Evolutionary conservation across 345 rosid genomes (phyloP).

Genomic region (Combretum micranthum): DNA sequence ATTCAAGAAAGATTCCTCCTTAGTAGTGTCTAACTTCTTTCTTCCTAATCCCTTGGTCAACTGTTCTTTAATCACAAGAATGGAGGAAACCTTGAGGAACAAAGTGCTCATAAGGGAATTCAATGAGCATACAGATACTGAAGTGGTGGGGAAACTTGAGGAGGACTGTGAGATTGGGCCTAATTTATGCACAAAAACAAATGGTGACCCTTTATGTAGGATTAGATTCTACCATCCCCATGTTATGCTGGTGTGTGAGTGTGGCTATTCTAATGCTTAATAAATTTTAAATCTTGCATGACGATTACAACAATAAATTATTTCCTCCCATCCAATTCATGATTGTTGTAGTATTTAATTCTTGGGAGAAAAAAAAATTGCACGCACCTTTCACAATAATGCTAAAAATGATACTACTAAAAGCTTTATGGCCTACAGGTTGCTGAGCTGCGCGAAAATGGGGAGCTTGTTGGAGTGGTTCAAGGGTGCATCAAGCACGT

Average conservation of each 20-base stretch:
- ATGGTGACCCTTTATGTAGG: conserved; percentile 41
- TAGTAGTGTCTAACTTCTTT: too few relatives aligned
- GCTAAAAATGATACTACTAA: too few relatives aligned
- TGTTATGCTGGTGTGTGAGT: conserved; percentile 46
- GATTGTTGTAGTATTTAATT: too few relatives aligned
- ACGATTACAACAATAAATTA: background rate
- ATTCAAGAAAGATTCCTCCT: too few relatives aligned
- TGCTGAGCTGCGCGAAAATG: conserved; percentile 40
- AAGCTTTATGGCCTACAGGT: conserved; percentile 30
- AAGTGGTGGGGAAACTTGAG: conserved; percentile 54
- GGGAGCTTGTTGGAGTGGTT: conserved; percentile 55
- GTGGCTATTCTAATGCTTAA: background rate
- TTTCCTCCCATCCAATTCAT: background rate
- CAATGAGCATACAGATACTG: conserved; percentile 28
- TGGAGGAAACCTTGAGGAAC: conserved; percentile 23
- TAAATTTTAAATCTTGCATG: too few relatives aligned
- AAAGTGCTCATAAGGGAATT: conserved; percentile 36
- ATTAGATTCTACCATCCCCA: conserved; percentile 44
- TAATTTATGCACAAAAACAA: conserved; percentile 32
- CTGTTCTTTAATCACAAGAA: background rate
- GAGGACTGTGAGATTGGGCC: conserved; percentile 33
- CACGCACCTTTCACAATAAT: too few relatives aligned
- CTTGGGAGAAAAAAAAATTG: too few relatives aligned
- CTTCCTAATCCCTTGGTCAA: too few relatives aligned
- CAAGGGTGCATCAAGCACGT: conserved; percentile 56